Evolutionary conservation across 2,329 filamentous ascomycete species (phyloP).

Genomic region (Aspergillus ibericus): DNA sequence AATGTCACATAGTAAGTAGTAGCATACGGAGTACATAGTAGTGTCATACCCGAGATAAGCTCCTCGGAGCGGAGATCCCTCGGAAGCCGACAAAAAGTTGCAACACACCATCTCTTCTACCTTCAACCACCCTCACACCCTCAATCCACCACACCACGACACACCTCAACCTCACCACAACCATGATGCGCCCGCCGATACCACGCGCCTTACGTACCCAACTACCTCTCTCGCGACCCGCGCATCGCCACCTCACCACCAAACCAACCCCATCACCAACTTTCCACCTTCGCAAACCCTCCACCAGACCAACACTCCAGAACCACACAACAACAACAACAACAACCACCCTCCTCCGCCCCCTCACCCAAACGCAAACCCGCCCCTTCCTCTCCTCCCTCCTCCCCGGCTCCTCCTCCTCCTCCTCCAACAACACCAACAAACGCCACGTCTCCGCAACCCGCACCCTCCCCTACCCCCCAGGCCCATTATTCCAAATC

Average conservation of each 20-base stretch:
- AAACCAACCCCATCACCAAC: background rate
- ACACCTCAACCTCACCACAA: background rate
- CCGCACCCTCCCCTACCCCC: constrained; percentile 74
- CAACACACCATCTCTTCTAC: background rate
- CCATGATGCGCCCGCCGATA: constrained; percentile 7
- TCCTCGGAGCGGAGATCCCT: background rate
- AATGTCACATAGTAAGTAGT: background rate
- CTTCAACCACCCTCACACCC: background rate
- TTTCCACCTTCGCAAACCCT: background rate
- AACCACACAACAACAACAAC: background rate
- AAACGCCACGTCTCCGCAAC: constrained; percentile 70
- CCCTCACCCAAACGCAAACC: background rate
- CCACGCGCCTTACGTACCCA: constrained; percentile 3
- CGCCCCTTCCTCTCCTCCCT: background rate
- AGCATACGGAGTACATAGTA: no score
- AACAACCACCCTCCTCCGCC: background rate
- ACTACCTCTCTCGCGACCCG: background rate
- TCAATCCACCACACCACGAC: background rate
- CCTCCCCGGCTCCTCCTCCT: constrained; percentile 9
- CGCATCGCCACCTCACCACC: constrained; percentile 1
- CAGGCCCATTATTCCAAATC: constrained; percentile 71
- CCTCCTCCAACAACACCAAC: constrained; percentile 47
- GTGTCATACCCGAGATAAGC: background rate
- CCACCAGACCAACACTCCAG: background rate
- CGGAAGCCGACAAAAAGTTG: constrained; percentile 3